Conservation (phyloP, 176 grass and related monocot genomes). For the Oryza australiensis region DNA sequence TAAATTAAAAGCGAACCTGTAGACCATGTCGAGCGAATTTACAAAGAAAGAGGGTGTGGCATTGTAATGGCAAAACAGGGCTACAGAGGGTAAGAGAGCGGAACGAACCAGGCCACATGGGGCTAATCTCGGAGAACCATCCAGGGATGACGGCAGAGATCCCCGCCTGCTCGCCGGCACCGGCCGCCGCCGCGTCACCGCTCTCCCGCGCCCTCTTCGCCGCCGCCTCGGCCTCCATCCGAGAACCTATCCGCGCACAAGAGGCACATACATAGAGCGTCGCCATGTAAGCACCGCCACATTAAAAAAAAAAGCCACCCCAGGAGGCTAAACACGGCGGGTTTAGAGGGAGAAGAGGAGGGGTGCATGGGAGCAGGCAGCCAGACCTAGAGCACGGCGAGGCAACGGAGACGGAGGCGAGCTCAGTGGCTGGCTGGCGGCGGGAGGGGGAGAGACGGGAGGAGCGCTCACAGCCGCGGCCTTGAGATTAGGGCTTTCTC, state of each 20-base stretch:
- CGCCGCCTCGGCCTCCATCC: conserved; percentile 51
- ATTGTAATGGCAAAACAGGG: neutral
- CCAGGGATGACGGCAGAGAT: conserved; percentile 90
- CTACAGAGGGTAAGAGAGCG: too few species aligned
- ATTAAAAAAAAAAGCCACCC: neutral
- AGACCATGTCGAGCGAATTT: neutral
- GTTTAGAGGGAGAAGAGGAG: neutral
- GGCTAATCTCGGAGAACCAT: conserved; percentile 99
- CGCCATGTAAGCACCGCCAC: neutral
- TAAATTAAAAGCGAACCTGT: neutral
- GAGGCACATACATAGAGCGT: neutral
- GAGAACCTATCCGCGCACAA: neutral
- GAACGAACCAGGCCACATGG: conserved; percentile 88
- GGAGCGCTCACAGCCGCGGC: conserved; percentile 19
- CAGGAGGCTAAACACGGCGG: neutral
- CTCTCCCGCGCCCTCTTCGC: conserved; percentile 51
- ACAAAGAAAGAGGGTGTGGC: neutral
- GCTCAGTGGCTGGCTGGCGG: conserved; percentile 1
- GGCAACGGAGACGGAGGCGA: neutral
- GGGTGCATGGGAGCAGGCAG: neutral
- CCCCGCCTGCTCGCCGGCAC: conserved; percentile 51
- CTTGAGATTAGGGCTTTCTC: conserved; percentile 42
- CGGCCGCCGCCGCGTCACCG: conserved; percentile 28
- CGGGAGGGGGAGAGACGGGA: neutral
- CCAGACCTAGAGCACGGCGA: neutral